phyloP scores from a whole-genome alignment of 257 asterid species.

The Nicotiana benthamiana region DNA sequence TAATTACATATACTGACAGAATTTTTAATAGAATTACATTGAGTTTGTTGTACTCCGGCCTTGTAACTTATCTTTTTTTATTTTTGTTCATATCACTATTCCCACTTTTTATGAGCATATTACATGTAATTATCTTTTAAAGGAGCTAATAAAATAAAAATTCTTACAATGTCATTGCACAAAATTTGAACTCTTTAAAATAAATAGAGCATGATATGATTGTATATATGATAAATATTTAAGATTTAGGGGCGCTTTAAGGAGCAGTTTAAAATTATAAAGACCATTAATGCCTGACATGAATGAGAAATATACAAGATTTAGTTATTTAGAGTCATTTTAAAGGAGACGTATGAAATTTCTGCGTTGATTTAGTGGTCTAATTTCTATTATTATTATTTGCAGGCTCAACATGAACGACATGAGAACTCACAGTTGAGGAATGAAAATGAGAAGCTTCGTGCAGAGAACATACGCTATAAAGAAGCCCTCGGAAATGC shows the following conservation, averaged over 20 bases:
- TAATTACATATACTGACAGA: too few relatives aligned
- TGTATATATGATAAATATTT: too few relatives aligned
- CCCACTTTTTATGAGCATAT: not conserved
- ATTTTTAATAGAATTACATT: not conserved
- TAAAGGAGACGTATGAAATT: not conserved
- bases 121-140: not conserved
- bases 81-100: not conserved
- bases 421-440: conserved; percentile 52
- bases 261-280: not conserved
- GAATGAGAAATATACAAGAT: too few relatives aligned
- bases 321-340: too few relatives aligned
- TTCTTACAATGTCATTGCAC: not conserved
- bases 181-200: not conserved
- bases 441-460: conserved; percentile 61
- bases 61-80: not conserved
- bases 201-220: not conserved
- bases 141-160: not conserved
- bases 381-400: not conserved
- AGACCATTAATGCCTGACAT: not conserved
- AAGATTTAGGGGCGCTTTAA: too few relatives aligned
- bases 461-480: conserved; percentile 53
- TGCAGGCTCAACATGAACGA: conserved; percentile 68
- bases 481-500: conserved; percentile 60
- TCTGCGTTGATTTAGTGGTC: not conserved
- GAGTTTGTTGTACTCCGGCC: too few relatives aligned